Evolutionary conservation across 129 eudicot genomes (phyloP).

Genomic region (Centaurea solstitialis): DNA sequence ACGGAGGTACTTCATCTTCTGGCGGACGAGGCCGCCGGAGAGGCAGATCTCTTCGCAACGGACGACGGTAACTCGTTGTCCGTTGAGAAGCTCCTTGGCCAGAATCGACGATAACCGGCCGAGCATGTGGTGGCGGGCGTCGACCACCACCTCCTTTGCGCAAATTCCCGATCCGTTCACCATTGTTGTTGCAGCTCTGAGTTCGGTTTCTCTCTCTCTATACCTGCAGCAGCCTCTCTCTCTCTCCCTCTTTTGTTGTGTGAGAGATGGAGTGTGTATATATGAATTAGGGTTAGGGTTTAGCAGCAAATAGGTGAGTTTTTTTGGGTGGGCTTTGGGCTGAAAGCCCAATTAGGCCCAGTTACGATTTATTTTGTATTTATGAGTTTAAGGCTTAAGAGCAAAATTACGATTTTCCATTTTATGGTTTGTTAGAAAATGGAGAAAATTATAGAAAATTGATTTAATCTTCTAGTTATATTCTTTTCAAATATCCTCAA

Average conservation of each 20-base stretch:
- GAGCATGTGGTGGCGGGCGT: conserved; percentile 83
- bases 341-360: not conserved
- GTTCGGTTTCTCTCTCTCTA: not conserved
- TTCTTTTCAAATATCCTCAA: no score
- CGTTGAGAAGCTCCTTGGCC: conserved; percentile 76
- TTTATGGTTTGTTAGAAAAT: no score
- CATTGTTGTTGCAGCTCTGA: conserved; percentile 34
- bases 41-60: conserved; percentile 78
- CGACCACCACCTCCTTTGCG: conserved; percentile 61
- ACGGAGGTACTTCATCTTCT: conserved; percentile 82
- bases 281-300: conserved; percentile 27
- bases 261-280: not conserved
- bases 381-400: no score
- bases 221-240: not conserved
- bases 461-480: no score
- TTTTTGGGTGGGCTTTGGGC: not conserved
- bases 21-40: conserved; percentile 85
- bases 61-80: conserved; percentile 70
- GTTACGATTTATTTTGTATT: not conserved
- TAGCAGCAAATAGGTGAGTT: not conserved
- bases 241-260: not conserved
- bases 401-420: no score
- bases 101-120: conserved; percentile 67
- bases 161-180: conserved; percentile 78
- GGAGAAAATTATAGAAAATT: no score